phyloP scores from a whole-genome alignment of 768 basidiomycete genomes.

The button mushroom (Agaricus bisporus) region DNA sequence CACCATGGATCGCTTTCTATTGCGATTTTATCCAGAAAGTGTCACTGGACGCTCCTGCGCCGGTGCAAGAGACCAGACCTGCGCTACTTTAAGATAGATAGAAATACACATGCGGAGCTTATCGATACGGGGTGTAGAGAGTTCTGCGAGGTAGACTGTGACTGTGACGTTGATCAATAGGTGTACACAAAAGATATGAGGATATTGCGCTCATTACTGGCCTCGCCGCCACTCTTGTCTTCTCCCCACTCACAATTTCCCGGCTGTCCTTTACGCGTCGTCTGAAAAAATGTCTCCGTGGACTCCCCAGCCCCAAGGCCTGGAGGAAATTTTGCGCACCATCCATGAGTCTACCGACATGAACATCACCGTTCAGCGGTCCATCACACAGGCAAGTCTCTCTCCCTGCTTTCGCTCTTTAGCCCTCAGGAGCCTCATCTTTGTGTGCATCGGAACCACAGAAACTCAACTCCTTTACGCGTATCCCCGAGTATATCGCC shows the following conservation, averaged over 20 bases:
- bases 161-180: constrained; percentile 15
- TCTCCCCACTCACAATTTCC: constrained; percentile 15
- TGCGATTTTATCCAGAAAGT: constrained; percentile 58
- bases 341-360: constrained; percentile 86
- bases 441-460: constrained; percentile 21
- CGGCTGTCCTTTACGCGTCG: constrained; percentile 26
- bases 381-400: constrained; percentile 69
- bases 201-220: constrained; percentile 18
- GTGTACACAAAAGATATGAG: constrained; percentile 22
- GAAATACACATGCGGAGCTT: background rate
- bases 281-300: constrained; percentile 60
- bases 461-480: constrained; percentile 86
- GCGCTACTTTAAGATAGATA: background rate
- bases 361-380: constrained; percentile 68
- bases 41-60: constrained; percentile 13
- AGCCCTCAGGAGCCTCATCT: constrained; percentile 11
- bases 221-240: constrained; percentile 19
- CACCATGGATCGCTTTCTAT: constrained; percentile 71
- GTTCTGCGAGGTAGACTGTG: background rate
- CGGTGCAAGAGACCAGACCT: constrained; percentile 4
- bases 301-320: constrained; percentile 78
- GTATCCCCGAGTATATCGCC: constrained; percentile 88
- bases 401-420: constrained; percentile 13
- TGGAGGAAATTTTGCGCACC: constrained; percentile 89
- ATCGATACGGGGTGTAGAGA: constrained; percentile 3